Evolutionary conservation across 768 basidiomycete species (phyloP), one percentile per base, ranked within the genome.

Genomic region (Tricholoma terreum): DNA sequence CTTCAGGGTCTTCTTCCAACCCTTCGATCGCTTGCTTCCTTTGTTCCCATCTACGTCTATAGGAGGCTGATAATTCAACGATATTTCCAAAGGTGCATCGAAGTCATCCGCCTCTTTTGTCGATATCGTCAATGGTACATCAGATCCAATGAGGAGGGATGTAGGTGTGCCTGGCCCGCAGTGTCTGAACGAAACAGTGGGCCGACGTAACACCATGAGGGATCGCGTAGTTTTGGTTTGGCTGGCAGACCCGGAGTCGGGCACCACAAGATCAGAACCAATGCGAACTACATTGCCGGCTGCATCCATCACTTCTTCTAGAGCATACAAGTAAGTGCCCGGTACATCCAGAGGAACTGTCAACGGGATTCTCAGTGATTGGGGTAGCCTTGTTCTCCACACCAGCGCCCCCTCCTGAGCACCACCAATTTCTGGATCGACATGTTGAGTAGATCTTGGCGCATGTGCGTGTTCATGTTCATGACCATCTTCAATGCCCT

Each of bases 241-340:
- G 38, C 69, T 67, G 6, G 68, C 62, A 7, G 73, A 65, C 31
- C 63, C 60, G 35, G 63, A 45, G 21, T 65, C 53, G n/a, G 54
- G 43, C 12, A 57, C 53, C 27, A 61, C 55, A n/a, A 65, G 56
- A 21, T 71, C 77, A 52, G 68, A 71, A 31, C 71, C 73, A 31
- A 81, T 76, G 27, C 69, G 76, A n/a, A 91, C 77, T 10, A 82
- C 67, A 65, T 98, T 97, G 14, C 92, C 92, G 52, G 89, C 75
- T 12, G 86, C 83, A 65, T 97, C 95, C n/a, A 82, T 81, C 22
- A 98, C 82, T 63, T 87, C 85, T 64, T 95, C 89, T 22, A 97
- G 77, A 10, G 83, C 80, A 65, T 91, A 93, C 2, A 83, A 72
- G 67, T 92, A 85, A 36, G 78, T 81, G 2, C 91, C 92, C 8